These are phyloP conservation scores for Nitzschia sp. DNA, from an alignment of 108 stramenopile species.

Conservation along the genomic window DNA sequence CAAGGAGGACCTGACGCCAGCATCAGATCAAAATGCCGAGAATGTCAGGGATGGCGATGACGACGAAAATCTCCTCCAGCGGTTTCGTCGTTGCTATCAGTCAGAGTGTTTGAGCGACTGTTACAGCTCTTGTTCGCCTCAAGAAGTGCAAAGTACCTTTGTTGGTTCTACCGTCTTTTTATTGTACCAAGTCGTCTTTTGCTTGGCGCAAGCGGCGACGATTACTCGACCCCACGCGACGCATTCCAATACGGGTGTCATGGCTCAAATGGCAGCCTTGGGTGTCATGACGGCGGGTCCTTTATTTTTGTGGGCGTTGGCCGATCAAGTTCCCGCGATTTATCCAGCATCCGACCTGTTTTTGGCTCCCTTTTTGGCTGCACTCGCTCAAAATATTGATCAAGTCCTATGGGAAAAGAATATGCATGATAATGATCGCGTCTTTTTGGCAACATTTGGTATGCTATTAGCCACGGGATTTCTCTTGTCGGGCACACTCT, in stretches of 20 bases:
- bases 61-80: not conserved
- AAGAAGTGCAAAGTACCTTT: conserved; percentile 10
- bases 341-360: conserved; percentile 67
- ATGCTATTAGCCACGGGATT: conserved; percentile 55
- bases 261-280: conserved; percentile 47
- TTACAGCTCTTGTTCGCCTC: not conserved
- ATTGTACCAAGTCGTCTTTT: conserved; percentile 68
- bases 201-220: conserved; percentile 63
- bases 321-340: conserved; percentile 42
- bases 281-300: conserved; percentile 38
- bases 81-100: not conserved
- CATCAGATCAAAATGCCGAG: not conserved
- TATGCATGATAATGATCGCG: conserved; percentile 46
- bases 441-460: conserved; percentile 68
- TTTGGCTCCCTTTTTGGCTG: conserved; percentile 73
- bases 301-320: conserved; percentile 17
- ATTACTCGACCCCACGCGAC: conserved; percentile 55
- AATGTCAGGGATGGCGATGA: not conserved
- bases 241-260: conserved; percentile 27
- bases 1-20: not conserved
- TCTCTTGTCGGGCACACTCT: conserved; percentile 39
- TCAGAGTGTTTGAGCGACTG: not conserved
- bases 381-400: conserved; percentile 60
- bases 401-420: conserved; percentile 36
- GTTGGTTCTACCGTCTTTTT: conserved; percentile 33